These are phyloP conservation scores for Escovopsis sp. DNA, from an alignment of 2,329 filamentous ascomycete genomes.

Conservation along the genomic window DNA sequence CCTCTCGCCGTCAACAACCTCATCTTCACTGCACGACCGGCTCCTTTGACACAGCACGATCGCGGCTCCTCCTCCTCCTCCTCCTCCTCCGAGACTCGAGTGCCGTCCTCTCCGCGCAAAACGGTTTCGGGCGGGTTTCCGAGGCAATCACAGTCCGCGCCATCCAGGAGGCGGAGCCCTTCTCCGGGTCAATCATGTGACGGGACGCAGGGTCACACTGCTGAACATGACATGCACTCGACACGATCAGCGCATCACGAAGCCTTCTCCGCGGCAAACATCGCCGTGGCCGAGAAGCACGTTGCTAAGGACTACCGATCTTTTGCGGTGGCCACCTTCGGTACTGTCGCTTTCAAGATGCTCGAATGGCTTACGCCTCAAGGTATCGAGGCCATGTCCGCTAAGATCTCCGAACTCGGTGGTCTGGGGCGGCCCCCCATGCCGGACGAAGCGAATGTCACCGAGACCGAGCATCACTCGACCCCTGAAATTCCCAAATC, in stretches of 20 bases:
- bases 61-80: background rate
- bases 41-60: slow-evolving; percentile 5
- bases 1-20: slow-evolving; percentile 33
- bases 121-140: background rate
- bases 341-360: slow-evolving; percentile 53
- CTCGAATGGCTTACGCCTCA: slow-evolving; percentile 53
- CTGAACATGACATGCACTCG: background rate
- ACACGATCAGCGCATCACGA: background rate
- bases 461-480: background rate
- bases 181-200: no score
- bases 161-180: background rate
- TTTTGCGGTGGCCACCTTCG: slow-evolving; percentile 49
- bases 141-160: slow-evolving; percentile 1
- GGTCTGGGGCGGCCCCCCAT: slow-evolving; percentile 1
- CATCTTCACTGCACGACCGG: slow-evolving; percentile 23
- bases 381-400: slow-evolving; percentile 34
- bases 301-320: slow-evolving; percentile 42
- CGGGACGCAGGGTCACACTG: background rate
- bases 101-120: slow-evolving; percentile 2
- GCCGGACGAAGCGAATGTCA: background rate
- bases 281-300: slow-evolving; percentile 31
- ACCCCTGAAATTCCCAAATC: background rate
- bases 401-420: slow-evolving; percentile 16
- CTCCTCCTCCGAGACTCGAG: background rate
- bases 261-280: slow-evolving; percentile 6